These are phyloP conservation scores for Diutina rugosa DNA, from an alignment of 1,139 yeast species.

Conservation along the genomic window DNA sequence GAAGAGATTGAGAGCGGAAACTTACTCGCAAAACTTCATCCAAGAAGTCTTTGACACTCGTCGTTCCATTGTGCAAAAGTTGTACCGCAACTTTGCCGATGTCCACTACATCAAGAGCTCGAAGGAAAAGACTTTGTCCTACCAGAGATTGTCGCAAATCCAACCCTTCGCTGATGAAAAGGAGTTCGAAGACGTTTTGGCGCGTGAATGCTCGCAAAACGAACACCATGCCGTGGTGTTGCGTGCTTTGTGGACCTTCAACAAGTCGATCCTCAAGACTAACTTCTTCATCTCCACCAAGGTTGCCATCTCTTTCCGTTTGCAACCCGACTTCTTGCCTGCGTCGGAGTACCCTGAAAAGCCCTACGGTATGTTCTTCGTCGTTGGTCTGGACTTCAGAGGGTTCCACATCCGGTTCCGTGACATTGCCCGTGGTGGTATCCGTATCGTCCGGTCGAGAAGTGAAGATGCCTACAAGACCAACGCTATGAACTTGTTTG, in stretches of 20 bases:
- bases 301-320: conserved; percentile 88
- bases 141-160: conserved; percentile 72
- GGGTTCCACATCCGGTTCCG: conserved; percentile 97
- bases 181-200: conserved; percentile 59
- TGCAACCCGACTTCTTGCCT: conserved; percentile 80
- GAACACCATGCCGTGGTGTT: conserved; percentile 70
- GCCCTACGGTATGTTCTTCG: conserved; percentile 89
- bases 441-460: conserved; percentile 85
- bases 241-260: conserved; percentile 72
- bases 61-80: conserved; percentile 62
- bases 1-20: conserved; percentile 84
- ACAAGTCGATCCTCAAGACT: conserved; percentile 80
- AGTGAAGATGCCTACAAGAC: conserved; percentile 75
- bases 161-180: conserved; percentile 64
- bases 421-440: conserved; percentile 97
- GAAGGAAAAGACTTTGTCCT: conserved; percentile 73
- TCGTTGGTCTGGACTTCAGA: conserved; percentile 92
- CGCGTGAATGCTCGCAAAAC: conserved; percentile 67
- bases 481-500: conserved; percentile 82
- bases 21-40: conserved; percentile 80
- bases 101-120: conserved; percentile 69
- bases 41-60: conserved; percentile 64
- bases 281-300: conserved; percentile 90
- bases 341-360: conserved; percentile 78
- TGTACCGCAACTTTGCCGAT: conserved; percentile 88